Conservation (phyloP, 2,329 filamentous ascomycete species). For the Apiospora hydei region DNA sequence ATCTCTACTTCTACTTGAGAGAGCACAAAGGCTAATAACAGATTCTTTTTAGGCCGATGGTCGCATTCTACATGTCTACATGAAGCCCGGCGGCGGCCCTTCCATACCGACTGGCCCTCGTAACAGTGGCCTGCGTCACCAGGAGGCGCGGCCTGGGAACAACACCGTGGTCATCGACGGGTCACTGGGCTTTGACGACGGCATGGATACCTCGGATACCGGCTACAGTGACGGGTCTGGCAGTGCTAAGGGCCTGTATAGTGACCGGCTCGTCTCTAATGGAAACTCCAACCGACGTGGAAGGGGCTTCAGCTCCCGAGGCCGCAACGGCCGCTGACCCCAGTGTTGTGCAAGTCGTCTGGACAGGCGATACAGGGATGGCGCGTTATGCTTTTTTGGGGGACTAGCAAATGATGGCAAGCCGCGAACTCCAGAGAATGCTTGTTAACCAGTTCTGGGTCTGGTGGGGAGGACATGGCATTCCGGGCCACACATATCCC, state of each 20-base stretch:
- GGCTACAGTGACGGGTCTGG: slow-evolving; percentile 34
- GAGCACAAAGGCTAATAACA: slow-evolving; percentile 20
- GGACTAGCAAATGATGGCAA: not conserved
- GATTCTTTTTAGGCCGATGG: slow-evolving; percentile 69
- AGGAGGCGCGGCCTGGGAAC: slow-evolving; percentile 39
- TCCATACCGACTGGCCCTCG: slow-evolving; percentile 42
- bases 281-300: slow-evolving; percentile 17
- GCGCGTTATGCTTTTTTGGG: not conserved
- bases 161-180: slow-evolving; percentile 59
- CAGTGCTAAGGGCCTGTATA: slow-evolving; percentile 52
- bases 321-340: slow-evolving; percentile 11
- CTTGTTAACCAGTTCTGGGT: not conserved
- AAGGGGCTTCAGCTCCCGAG: slow-evolving; percentile 18
- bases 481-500: not conserved
- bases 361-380: not conserved
- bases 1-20: not conserved
- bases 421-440: too few relatives aligned
- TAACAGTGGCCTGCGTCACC: slow-evolving; percentile 42
- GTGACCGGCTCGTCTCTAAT: slow-evolving; percentile 45
- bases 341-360: not conserved
- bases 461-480: not conserved
- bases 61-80: slow-evolving; percentile 74
- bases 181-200: slow-evolving; percentile 60
- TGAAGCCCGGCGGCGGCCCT: slow-evolving; percentile 60
- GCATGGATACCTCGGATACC: slow-evolving; percentile 48